These are phyloP conservation scores for Trifolium dubium DNA, from an alignment of 306 rosid species.

Conservation along the genomic window DNA sequence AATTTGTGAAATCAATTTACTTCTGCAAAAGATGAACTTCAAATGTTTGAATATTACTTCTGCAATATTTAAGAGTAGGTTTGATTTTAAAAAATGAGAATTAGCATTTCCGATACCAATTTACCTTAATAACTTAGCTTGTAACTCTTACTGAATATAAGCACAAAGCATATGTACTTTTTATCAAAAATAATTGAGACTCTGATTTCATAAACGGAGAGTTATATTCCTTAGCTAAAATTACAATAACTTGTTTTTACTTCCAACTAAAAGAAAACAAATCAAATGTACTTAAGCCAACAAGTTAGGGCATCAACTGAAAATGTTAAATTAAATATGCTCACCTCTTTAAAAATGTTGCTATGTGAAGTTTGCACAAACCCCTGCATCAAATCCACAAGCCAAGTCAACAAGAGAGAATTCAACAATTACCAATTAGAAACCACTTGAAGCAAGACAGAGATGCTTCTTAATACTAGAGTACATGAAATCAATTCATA, in stretches of 20 bases:
- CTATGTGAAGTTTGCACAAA: conserved; percentile 72
- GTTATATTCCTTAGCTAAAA: neutral
- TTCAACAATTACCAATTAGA: conserved; percentile 17
- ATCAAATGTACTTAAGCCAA: conserved; percentile 7
- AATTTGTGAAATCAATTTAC: neutral
- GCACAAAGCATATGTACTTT: conserved; percentile 24
- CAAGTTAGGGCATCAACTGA: conserved; percentile 12
- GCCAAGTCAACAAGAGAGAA: conserved; percentile 39
- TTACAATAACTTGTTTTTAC: conserved; percentile 12
- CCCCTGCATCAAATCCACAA: conserved; percentile 61
- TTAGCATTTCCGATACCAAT: neutral
- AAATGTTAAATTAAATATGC: conserved; percentile 28
- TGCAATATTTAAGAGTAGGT: neutral
- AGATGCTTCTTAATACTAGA: neutral
- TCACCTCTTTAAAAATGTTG: conserved; percentile 86
- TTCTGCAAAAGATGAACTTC: no score
- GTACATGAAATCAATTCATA: conserved; percentile 28
- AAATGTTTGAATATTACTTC: no score
- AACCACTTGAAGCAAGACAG: conserved; percentile 1
- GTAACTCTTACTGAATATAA: conserved; percentile 13
- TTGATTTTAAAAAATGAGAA: neutral
- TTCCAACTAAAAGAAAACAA: conserved; percentile 20
- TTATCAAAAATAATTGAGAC: conserved; percentile 12
- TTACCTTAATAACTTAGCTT: neutral
- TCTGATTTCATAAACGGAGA: neutral